Conservation (phyloP, 106 monocot species). For the Dioscorea zingiberensis region DNA sequence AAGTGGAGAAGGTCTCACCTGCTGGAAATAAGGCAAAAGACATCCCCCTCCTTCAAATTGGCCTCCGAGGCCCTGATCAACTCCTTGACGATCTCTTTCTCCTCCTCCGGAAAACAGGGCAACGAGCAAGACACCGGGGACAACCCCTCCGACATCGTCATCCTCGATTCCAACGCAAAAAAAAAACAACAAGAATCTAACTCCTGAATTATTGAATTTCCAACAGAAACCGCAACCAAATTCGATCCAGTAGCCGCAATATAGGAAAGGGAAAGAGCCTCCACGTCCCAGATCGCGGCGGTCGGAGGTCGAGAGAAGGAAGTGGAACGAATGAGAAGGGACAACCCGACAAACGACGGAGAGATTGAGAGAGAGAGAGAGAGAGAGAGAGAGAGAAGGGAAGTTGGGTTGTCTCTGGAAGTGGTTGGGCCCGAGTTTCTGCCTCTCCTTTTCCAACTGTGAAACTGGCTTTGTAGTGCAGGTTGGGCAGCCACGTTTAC, state of each 20-base stretch:
- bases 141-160: constrained; percentile 56
- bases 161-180: constrained; percentile 3
- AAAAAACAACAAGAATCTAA: not conserved
- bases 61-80: constrained; percentile 23
- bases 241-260: not conserved
- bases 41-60: constrained; percentile 51
- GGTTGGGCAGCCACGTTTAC: too few relatives aligned
- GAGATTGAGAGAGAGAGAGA: too few relatives aligned
- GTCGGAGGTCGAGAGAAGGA: not conserved
- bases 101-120: constrained; percentile 55
- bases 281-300: constrained; percentile 28
- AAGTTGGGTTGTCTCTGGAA: too few relatives aligned
- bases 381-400: too few relatives aligned
- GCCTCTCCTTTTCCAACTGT: too few relatives aligned
- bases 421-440: too few relatives aligned
- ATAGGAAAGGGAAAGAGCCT: not conserved
- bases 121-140: constrained; percentile 24
- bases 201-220: too few relatives aligned
- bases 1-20: constrained; percentile 17
- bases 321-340: too few relatives aligned
- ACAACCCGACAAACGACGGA: too few relatives aligned
- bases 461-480: too few relatives aligned
- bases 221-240: not conserved
- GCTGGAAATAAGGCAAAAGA: constrained; percentile 31
- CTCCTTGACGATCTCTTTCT: constrained; percentile 34